Base-by-base conservation (phyloP, 2,329 filamentous ascomycete genomes). In the Neoascochyta sp. region DNA sequence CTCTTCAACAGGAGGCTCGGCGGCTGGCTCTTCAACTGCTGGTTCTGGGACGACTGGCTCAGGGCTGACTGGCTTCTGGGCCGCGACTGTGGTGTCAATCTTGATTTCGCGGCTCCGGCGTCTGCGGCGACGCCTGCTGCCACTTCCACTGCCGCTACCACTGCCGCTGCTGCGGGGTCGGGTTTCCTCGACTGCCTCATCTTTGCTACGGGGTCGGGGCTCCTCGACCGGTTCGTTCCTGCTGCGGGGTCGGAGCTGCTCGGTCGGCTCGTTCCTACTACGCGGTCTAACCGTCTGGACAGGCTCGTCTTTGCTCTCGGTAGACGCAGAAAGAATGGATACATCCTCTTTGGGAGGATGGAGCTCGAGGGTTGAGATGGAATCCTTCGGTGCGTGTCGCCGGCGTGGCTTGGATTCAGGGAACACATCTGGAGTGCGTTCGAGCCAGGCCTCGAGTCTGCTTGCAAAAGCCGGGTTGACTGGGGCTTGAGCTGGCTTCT, bases 381-480 rank as follows among this genome's bases (percentile, higher is more conserved):
- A 50, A 14, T 57, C 55, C 27, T 52, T 58, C 7, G 58, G 59
- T 26, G 34, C 39, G 25, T 39, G 41, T 31, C 46, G 44, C 23
- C 52, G 43, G 17, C 57, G 56, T 10, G 38, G 27, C 4, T 24
- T 30, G 17, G 30, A 22, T 8, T 32, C 29, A 3, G 23, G 23
- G 16, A 33, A 24, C 20, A 24, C 27, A 53, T 78, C 74, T 7
- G 71, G 66, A 3, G 74, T 76, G 29, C 64, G 65, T 3, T 70
- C 70, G 5, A 82, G 67, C 78, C 78, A 82, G 27, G 76, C 74
- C 55, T 81, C 74, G 15, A 82, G 72, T 26, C 75, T 75, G 29
- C 50, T 70, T 12, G 63, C 66, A 33, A 69, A 68, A 9, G 70
- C 63, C 24, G 69, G 69, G 32, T 33, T 42, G 12, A 65, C 53